Evolutionary conservation across 176 grass and related monocot species (phyloP), one percentile per base, ranked within the genome.

Genomic region (Zoysia japonica): DNA sequence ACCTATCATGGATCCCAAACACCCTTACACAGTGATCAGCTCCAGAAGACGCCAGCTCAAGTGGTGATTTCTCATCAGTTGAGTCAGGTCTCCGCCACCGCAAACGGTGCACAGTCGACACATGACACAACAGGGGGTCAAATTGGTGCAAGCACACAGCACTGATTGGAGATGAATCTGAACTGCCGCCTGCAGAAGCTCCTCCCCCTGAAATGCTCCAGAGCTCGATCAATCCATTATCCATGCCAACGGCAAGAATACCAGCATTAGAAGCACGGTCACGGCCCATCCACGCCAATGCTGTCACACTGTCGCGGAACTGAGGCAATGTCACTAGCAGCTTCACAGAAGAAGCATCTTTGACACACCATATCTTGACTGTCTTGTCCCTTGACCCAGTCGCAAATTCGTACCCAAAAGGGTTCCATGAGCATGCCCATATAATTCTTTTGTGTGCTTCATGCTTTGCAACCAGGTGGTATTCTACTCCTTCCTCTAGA

Each of bases 401-500:
- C 65, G 96, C 96, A 84, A 99, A 99, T 87, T 99, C 86, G 43
- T 93, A 71, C 11, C 89, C 85, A 40, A 93, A 93, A 11, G 92
- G 89, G 46, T 92, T 99, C 96, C 96, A 99, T 70, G 92, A 88
- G 59, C 92, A 99, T 48, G 96, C 90, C 96, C 96, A 99, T 86
- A 95, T 89, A 78, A 95, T 99, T 91, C 96, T 90, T 83, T 95
- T 99, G 78, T 99, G 92, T 20, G 81, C 92, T 87, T 99, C 96
- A 44, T 76, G 92, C 80, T 93, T 99, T 28, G 62, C 86, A 61
- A 93, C 73, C 59, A 94, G 80, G n/a, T 47, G 84, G 80, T 87
- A 74, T 28, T 86, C 77, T 43, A 78, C 75, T 74, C 84, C 92
- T 49, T 78, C 86, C 65, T 74, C 83, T 87, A 72, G 17, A 88